Evolutionary conservation across 2,329 filamentous ascomycete species (phyloP), one percentile per base, ranked within the genome.

Genomic region (Bipolaris cookei): DNA sequence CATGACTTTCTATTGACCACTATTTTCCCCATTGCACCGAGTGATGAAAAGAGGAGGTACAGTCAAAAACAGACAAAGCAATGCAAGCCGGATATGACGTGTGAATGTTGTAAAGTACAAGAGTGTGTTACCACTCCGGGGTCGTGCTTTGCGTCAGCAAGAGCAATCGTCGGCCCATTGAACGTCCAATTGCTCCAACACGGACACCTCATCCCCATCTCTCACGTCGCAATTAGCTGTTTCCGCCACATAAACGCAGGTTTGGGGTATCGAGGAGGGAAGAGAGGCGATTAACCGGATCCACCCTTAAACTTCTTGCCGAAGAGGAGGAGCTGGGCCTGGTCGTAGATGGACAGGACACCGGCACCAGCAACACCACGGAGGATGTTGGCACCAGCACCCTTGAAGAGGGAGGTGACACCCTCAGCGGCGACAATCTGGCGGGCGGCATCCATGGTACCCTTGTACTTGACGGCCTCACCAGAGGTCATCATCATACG

Each of bases 331-430:
- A 99, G 88, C 90, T 99, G 95, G 82, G 91, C 91, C 88, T 98
- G 94, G 83, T 99, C 95, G 86, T 99, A 99, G 92, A 99, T 97
- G 83, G 95, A 99, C 81, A 99, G 88, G 81, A 99, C 95, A 99
- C 95, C 95, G 86, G 95, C 95, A 92, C 95, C 96, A 80, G 95
- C 95, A 80, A 99, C 95, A 97, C 95, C 96, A 97, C 95, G 95
- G 86, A 99, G 95, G 80, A 99, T 99, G 92, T 99, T 99, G 89
- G 95, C 95, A 92, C 95, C 95, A 81, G 95, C 95, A 93, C 95
- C 95, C 92, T 99, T 99, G 93, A 99, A 99, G 84, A 99, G 94
- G 77, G 95, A 99, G 86, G 88, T 91, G 84, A 96, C 85, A 88
- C 95, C 95, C 88, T 98, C 95, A 85, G 91, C 91, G 85, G 93